Percentiles rank a stretch among this genome's conserved stretches.
Evolutionary conservation across 2,329 filamentous ascomycete genomes (phyloP).

Genomic region (Paracamarosporium sp.): DNA sequence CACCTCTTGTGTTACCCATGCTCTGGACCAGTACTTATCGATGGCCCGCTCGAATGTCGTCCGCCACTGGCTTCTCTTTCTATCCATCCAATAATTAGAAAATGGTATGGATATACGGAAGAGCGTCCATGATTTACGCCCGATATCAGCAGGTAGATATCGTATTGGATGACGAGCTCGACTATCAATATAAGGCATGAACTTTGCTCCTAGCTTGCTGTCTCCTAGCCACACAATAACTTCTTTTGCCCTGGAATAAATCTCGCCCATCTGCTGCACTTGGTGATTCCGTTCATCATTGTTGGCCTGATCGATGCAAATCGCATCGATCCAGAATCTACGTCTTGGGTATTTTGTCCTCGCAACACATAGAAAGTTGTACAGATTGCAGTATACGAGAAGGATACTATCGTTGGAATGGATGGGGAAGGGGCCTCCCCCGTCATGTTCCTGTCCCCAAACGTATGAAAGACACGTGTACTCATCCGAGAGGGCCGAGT

Average conservation of each 20-base stretch:
- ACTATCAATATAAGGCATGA: too few relatives aligned
- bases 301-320: not conserved
- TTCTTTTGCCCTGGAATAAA: not conserved
- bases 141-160: too few relatives aligned
- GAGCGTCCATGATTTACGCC: too few relatives aligned
- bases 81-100: too few relatives aligned
- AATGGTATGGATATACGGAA: not conserved
- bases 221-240: not conserved
- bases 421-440: not conserved
- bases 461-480: slow-evolving; percentile 9
- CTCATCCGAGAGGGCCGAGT: not conserved
- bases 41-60: too few relatives aligned
- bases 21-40: not conserved
- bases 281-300: not conserved
- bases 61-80: too few relatives aligned
- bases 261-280: not conserved
- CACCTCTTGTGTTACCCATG: not conserved
- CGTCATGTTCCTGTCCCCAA: slow-evolving; percentile 1
- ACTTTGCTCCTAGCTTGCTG: not conserved
- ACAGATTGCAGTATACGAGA: not conserved
- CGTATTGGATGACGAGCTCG: too few relatives aligned
- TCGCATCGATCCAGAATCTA: not conserved
- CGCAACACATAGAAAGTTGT: not conserved
- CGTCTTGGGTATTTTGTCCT: not conserved
- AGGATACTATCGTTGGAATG: not conserved